Percentiles rank a stretch among this genome's conserved stretches.
These are phyloP conservation scores for Dendrobium officinale DNA, from an alignment of 106 monocot genomes.

Conservation along the genomic window DNA sequence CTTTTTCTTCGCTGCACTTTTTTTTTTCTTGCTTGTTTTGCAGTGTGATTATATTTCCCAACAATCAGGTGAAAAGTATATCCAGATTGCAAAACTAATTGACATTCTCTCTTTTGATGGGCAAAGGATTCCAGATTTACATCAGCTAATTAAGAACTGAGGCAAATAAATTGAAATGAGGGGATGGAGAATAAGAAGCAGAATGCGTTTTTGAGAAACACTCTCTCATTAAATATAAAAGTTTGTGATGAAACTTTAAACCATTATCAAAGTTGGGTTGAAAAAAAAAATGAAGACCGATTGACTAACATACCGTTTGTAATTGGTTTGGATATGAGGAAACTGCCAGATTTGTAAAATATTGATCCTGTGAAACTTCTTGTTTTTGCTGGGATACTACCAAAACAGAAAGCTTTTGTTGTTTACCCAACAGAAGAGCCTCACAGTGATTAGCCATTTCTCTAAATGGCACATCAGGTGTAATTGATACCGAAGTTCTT, in stretches of 20 bases:
- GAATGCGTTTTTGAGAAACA: neutral
- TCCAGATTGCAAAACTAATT: neutral
- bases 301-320: slow-evolving; percentile 26
- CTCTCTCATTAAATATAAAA: neutral
- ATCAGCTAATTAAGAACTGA: neutral
- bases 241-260: neutral
- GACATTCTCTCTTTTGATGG: neutral
- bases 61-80: neutral
- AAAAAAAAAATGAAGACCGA: neutral
- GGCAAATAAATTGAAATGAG: neutral
- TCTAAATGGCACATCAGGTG: slow-evolving; percentile 65
- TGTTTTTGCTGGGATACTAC: slow-evolving; percentile 39
- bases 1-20: too few species aligned
- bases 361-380: slow-evolving; percentile 17
- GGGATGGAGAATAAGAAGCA: neutral
- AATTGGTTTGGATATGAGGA: slow-evolving; percentile 1
- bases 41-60: neutral
- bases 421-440: slow-evolving; percentile 66
- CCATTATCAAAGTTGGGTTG: neutral
- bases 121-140: neutral
- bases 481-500: slow-evolving; percentile 54
- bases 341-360: neutral
- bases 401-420: slow-evolving; percentile 65
- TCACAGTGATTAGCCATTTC: slow-evolving; percentile 92
- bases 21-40: too few species aligned